Evolutionary conservation across 2,329 filamentous ascomycete genomes (phyloP), one percentile per base, ranked within the genome.

Genomic region (Cladosporium cucumerinum): DNA sequence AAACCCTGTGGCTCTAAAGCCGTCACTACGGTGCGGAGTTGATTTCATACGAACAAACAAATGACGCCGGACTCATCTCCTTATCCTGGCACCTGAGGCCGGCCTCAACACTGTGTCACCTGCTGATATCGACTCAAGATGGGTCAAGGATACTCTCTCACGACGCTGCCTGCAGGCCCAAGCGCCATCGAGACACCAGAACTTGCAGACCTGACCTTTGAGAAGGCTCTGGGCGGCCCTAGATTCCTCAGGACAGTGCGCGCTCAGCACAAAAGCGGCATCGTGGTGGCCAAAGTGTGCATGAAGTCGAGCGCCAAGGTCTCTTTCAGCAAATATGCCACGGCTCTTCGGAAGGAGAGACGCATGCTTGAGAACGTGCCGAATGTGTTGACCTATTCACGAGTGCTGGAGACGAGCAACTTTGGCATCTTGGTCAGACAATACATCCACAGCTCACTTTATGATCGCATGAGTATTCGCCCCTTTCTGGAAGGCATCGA

Each of bases 401-500:
- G 93, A 67, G 89, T 97, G 66, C 85, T 97, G 72, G 95, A 99
- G 79, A 97, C 93, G 14, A 89, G 91, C 68, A 93, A 89, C 51
- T 93, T 93, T 74, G 95, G 93, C 57, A 97, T 96, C 75, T 86
- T 99, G 23, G 92, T 97, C 65, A 90, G 95, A 61, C 96, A 98
- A 78, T 98, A 91, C 76, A 88, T 98, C 66, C 95, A 98, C 79
- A 97, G 91, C 82, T 98, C 95, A 26, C 85, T 99, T 5, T 99
- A 99, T 80, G 95, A 99, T 80, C 91, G 95, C 62, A 87, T 99
- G 78, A 96, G 95, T 78, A 99, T 95, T 10, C 88, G 96, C 8
- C 96, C 95, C 0, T 99, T 99, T 72, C 82, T 98, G 11, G 96
- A 99, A 78, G 92, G 96, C 69, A 95, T 99, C 69, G 95, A 99